Evolutionary conservation across 176 grass and related monocot species (phyloP), one percentile per base, ranked within the genome.

Genomic region (Phyllostachys edulis): DNA sequence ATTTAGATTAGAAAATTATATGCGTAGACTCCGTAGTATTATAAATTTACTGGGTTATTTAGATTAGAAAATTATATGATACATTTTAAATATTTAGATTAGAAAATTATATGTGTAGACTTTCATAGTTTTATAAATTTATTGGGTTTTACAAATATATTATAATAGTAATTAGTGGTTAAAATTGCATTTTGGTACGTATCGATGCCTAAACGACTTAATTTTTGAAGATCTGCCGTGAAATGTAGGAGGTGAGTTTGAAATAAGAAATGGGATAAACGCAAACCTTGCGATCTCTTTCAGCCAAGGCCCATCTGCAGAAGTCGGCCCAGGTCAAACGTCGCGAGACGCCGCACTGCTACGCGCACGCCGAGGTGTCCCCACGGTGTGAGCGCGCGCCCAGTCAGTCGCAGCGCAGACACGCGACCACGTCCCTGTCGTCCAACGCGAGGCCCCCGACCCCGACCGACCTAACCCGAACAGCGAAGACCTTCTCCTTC

Each of bases 341-440:
- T 12, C 9, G 9, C 21, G 9, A 59, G 56, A 4, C n/a, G 56
- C 2, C 61, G 34, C 13, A 3, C 61, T 64, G 14, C 27, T 17
- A 15, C 57, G n/a, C 3, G 57, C 57, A 60, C 62, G 24, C 9
- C n/a, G 57, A 26, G 62, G 62, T 12, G 56, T 55, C 51, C 57
- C 57, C n/a, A 60, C 57, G 24, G 4, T 32, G 23, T 1, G 65
- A 16, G 15, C 45, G 63, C 45, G 39, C 63, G 68, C 23, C 80
- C 46, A 46, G 81, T 73, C 64, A 72, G 70, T 9, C 29, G 61
- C 57, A 46, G 75, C 29, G 61, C 57, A 46, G 75, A 37, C 67
- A 27, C 39, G 29, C 79, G 84, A 63, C 69, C 80, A 87, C 84
- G 84, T 87, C 61, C 73, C 68, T 37, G 60, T 67, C 61, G 59